Evolutionary conservation across 345 rosid genomes (phyloP), one percentile per base, ranked within the genome.

Genomic region (Populus deltoides): DNA sequence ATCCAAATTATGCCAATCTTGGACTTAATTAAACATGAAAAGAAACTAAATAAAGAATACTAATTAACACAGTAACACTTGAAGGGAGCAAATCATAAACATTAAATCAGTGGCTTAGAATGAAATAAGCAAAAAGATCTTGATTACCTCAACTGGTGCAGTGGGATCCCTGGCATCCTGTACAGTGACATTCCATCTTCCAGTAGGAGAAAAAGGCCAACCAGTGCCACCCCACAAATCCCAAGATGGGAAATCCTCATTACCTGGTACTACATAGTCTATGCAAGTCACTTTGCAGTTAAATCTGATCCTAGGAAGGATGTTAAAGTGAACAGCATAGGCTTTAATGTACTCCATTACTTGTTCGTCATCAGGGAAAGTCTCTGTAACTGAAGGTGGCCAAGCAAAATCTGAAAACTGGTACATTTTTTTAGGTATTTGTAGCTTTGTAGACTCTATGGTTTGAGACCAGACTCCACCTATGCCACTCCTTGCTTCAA

Each of bases 331-430:
- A 38, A 15, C 24, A 3, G 81, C 87, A 25, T 86, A 88, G 39
- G 82, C 75, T 55, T 71, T 63, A 35, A 81, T 49, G 77, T 85
- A 86, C 20, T 81, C 84, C 81, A 75, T 35, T 24, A 86, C 86
- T 72, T 78, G 77, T 18, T 55, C 59, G 70, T 88, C 89, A 41
- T 76, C 78, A 4, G 88, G 88, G 71, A 81, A 83, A 1, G 65
- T 76, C 61, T 83, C 86, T 11, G 8, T 74, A 13, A 80, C 83
- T 0, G 77, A 66, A 72, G 36, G 20, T 0, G 87, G 89, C 91
- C 91, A 88, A 0, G 81, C 63, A 65, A 81, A 86, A 78, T 88
- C 89, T 1, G 88, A 83, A 71, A 88, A 88, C 75, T 81, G 82
- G 75, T 86, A 86, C 35, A 74, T 76, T 11, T 47, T 62, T 81